Conservation (phyloP, 441 rosid species). For the Gossypium trilobum region DNA sequence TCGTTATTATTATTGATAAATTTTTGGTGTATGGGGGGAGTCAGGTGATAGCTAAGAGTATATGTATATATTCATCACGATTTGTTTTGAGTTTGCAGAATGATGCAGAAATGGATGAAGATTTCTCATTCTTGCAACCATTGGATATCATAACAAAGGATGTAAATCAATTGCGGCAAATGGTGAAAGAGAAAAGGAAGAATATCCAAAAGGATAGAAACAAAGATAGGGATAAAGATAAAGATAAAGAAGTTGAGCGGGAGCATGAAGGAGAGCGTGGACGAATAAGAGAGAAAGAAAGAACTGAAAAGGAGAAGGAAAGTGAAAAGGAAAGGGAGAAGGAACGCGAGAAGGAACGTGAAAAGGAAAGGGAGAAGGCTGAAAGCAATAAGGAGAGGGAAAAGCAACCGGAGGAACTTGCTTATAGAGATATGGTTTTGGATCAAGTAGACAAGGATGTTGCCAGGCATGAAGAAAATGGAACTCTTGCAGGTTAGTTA, state of each 20-base stretch:
- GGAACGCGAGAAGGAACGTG: constrained; percentile 26
- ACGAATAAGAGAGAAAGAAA: constrained; percentile 51
- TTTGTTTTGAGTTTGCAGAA: constrained; percentile 45
- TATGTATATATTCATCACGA: constrained; percentile 22
- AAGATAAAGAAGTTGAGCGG: constrained; percentile 29
- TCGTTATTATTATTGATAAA: not conserved
- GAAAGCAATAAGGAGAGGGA: constrained; percentile 51
- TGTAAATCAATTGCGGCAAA: constrained; percentile 62
- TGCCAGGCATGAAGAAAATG: constrained; percentile 49
- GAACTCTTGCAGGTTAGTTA: constrained; percentile 41
- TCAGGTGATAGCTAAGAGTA: not conserved
- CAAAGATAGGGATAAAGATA: constrained; percentile 38
- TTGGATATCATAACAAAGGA: constrained; percentile 90
- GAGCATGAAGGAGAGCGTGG: constrained; percentile 43
- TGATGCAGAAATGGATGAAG: constrained; percentile 74
- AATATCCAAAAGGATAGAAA: constrained; percentile 52
- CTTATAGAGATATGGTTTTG: constrained; percentile 38
- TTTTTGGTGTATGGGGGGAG: constrained; percentile 7
- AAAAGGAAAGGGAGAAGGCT: constrained; percentile 34
- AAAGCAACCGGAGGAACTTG: constrained; percentile 47
- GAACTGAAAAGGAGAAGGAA: constrained; percentile 33
- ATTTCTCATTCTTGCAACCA: constrained; percentile 91
- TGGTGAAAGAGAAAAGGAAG: constrained; percentile 71
- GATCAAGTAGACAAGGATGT: constrained; percentile 48
- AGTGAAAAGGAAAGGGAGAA: constrained; percentile 36